A percentile compares a stretch with the other conserved stretches of the same genome.
These are phyloP conservation scores for Panus rudis DNA, from an alignment of 768 basidiomycete species.

Conservation along the genomic window DNA sequence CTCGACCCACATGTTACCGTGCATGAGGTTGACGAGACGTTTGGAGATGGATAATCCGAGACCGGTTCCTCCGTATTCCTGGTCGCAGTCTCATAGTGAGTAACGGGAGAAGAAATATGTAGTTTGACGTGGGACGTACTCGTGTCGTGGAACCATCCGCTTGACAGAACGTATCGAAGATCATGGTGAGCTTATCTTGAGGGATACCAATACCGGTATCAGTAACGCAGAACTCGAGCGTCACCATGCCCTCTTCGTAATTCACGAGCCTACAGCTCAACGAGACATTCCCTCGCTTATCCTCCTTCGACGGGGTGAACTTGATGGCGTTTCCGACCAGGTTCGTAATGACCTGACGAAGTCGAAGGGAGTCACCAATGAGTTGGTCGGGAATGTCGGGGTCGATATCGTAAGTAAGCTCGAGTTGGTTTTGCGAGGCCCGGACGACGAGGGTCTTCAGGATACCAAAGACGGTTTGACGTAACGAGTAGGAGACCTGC, in stretches of 20 bases:
- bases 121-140: slow-evolving; percentile 35
- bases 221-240: slow-evolving; percentile 93
- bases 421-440: slow-evolving; percentile 92
- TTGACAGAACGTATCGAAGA: slow-evolving; percentile 98
- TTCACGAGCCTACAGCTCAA: slow-evolving; percentile 77
- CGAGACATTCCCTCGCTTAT: slow-evolving; percentile 81
- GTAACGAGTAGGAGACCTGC: slow-evolving; percentile 93
- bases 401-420: slow-evolving; percentile 94
- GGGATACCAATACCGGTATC: slow-evolving; percentile 99
- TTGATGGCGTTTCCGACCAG: slow-evolving; percentile 95
- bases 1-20: slow-evolving; percentile 98
- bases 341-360: slow-evolving; percentile 94
- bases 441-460: slow-evolving; percentile 97
- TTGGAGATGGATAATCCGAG: slow-evolving; percentile 96
- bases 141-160: slow-evolving; percentile 97
- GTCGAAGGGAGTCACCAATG: slow-evolving; percentile 90
- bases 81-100: not conserved
- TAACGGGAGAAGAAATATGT: slow-evolving; percentile 6
- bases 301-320: slow-evolving; percentile 81
- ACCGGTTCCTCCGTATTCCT: slow-evolving; percentile 98
- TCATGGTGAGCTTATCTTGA: slow-evolving; percentile 94
- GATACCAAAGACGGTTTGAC: slow-evolving; percentile 96
- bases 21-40: slow-evolving; percentile 93
- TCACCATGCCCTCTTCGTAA: slow-evolving; percentile 76
- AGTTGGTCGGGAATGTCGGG: slow-evolving; percentile 94